Base-by-base conservation (phyloP, 2,329 filamentous ascomycete species). In the Fusarium sp. region DNA sequence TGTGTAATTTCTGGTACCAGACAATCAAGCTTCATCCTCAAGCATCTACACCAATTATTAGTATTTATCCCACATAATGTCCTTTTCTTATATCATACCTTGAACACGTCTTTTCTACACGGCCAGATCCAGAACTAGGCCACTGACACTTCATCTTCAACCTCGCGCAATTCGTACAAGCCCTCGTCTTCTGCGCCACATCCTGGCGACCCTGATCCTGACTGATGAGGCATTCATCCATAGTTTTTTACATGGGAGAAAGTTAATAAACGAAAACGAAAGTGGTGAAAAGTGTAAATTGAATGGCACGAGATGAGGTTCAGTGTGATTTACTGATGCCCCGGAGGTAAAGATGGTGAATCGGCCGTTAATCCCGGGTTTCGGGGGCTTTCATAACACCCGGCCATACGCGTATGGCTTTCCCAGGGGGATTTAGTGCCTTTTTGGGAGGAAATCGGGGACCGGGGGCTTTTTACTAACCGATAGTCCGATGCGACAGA, bases 131-230 rank as follows among this genome's bases (percentile, higher is more conserved):
- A 39, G 73, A 61, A 33, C 41, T 69, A 36, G 76, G 77, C 81
- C 80, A 83, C 28, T 77, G 77, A 53, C 81, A 83, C 51, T 79
- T 82, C 71, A 82, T 83, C 73, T 82, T 82, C 16, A 82, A 72
- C 28, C 78, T 76, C 33, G 79, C 81, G 66, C 81, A 82, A 38
- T 75, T 80, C 18, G 62, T 72, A 60, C 81, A 82, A 11, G 81
- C 81, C 56, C 81, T 79, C n/a, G 71, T 55, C 65, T 79, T 81
- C 0, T 47, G 63, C n/a, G 28, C 31, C 24, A 14, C 31, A 24
- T 70, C 61, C 15, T 44, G 35, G 30, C 50, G 56, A 42, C 31
- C 55, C 13, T 59, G 53, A 35, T 65, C 62, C 44, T 62, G 65
- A 42, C 57, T 75, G n/a, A 75, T 53, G 31, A 77, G 68, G 47